These are phyloP conservation scores for Carex littledalei DNA, from an alignment of 176 grass and related monocot genomes.

Conservation along the genomic window DNA sequence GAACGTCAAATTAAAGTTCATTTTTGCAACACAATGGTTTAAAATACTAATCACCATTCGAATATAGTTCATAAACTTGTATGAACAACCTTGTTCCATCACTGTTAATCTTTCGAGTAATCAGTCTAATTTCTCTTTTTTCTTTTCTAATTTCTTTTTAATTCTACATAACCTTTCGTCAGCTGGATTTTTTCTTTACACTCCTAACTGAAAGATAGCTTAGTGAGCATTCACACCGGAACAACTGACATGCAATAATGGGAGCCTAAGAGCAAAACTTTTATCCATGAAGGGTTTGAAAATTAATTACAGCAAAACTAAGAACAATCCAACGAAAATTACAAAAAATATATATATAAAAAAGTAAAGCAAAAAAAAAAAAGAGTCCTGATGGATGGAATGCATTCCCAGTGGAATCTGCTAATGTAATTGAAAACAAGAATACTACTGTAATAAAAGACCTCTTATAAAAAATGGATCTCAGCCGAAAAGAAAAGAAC, in stretches of 20 bases:
- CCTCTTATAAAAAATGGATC: conserved; percentile 18
- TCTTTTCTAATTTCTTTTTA: neutral
- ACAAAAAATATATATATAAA: neutral
- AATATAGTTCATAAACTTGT: neutral
- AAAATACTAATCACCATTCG: neutral
- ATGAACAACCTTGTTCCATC: neutral
- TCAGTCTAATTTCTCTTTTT: neutral
- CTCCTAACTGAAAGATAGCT: neutral
- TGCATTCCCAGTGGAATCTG: neutral
- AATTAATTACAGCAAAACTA: neutral
- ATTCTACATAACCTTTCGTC: neutral
- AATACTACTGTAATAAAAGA: conserved; percentile 5
- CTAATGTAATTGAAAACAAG: conserved; percentile 2
- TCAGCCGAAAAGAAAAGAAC: neutral
- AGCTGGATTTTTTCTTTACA: neutral
- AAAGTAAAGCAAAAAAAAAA: neutral
- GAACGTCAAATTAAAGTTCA: too few relatives aligned
- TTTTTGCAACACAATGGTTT: too few relatives aligned
- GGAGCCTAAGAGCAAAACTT: neutral
- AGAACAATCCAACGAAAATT: neutral
- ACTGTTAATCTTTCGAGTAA: neutral
- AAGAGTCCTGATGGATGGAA: neutral
- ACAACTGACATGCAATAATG: neutral
- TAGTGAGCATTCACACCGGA: neutral
- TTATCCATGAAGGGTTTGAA: neutral